Evolutionary conservation across 2,329 filamentous ascomycete species (phyloP).

Genomic region (Gaeumannomyces sp.): DNA sequence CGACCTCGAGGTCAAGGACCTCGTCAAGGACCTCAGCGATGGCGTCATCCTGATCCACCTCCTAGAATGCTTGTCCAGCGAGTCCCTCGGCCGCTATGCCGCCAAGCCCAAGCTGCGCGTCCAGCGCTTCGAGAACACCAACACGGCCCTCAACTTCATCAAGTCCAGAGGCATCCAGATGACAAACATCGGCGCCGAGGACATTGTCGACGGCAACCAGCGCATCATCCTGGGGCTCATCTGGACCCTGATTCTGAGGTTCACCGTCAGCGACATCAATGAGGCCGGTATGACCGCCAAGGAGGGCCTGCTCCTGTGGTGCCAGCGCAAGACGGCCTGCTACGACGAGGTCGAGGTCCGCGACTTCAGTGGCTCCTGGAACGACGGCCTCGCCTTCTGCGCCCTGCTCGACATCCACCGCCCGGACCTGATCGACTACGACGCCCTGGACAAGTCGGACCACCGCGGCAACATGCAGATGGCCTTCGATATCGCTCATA

Average conservation of each 20-base stretch:
- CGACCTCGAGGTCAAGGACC: constrained; percentile 73
- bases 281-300: constrained; percentile 97
- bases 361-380: constrained; percentile 96
- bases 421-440: constrained; percentile 95
- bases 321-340: constrained; percentile 95
- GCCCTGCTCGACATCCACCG: constrained; percentile 94
- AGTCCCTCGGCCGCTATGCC: constrained; percentile 94
- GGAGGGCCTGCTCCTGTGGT: constrained; percentile 92
- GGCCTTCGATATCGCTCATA: constrained; percentile 91
- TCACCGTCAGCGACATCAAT: constrained; percentile 98
- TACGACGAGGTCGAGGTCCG: constrained; percentile 95
- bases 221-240: constrained; percentile 97
- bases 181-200: constrained; percentile 97
- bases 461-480: constrained; percentile 97
- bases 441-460: constrained; percentile 86
- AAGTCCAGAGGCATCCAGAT: constrained; percentile 79
- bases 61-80: constrained; percentile 89
- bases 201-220: constrained; percentile 94
- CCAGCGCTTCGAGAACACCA: constrained; percentile 97
- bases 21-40: constrained; percentile 86
- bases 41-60: constrained; percentile 94
- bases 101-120: constrained; percentile 93
- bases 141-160: constrained; percentile 90
- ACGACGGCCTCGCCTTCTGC: constrained; percentile 93
- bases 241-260: constrained; percentile 95